Base-by-base conservation (phyloP, 345 rosid genomes). In the Iberis pinnata region DNA sequence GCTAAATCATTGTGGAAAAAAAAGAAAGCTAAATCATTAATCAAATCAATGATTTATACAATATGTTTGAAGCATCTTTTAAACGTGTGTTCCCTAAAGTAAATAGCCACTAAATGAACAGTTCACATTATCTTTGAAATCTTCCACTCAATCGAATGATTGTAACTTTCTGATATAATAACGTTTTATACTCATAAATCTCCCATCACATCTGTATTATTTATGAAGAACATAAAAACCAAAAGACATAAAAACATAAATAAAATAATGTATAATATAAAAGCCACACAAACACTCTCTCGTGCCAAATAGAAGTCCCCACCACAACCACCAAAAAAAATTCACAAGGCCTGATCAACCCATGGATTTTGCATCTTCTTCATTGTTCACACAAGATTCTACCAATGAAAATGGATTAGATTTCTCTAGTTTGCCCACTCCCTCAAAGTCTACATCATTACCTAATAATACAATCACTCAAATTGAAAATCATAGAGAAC, bases 51-150 rank as follows among this genome's bases (percentile, higher is more conserved):
- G n/a, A n/a, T n/a, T n/a, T n/a, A n/a, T 49, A 15, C 20, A 12
- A 32, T n/a, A 18, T 33, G 48, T 10, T 50, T 26, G 7, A 58
- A 15, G 49, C 54, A 58, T 53, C 58, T 52, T 58, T 27, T 36
- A 67, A 39, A 44, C 65, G 38, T 13, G 36, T 31, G 61, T 52
- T 53, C 66, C 50, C 60, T 44, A 18, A 58, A 60, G 32, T 60
- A 5, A 53, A 60, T 53, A 54, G 71, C 61, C 71, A 67, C 61
- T 39, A 67, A 53, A 38, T 53, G 71, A 45, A 67, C 66, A 67
- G 71, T 26, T 65, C 35, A 37, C 15, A 45, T 12, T 3, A 20
- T 16, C 9, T 45, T 52, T 10, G 27, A 46, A 26, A 40, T 38
- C 65, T 18, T 66, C n/a, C n/a, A n/a, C n/a, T n/a, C n/a, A n/a